These are phyloP conservation scores for Lathyrus aphaca DNA, from an alignment of 306 rosid genomes.

Conservation along the genomic window DNA sequence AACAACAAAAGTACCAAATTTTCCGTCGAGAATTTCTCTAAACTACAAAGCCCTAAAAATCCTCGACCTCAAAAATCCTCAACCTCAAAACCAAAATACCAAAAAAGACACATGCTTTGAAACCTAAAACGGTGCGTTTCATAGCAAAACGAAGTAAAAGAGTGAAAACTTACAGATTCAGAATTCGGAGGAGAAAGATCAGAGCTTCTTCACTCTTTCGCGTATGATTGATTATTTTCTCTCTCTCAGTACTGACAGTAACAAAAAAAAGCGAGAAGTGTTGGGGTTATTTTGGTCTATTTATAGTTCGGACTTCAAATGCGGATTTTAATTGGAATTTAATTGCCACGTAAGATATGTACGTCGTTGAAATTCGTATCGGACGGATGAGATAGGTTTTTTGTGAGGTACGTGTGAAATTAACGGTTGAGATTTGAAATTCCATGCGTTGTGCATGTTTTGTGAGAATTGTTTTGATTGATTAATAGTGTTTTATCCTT, in stretches of 20 bases:
- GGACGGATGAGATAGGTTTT: conserved; percentile 45
- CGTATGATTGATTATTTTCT: no score
- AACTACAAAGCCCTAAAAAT: conserved; percentile 58
- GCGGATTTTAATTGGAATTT: conserved; percentile 75
- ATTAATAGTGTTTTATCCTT: background rate
- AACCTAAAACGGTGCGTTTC: background rate
- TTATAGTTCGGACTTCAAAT: conserved; percentile 71
- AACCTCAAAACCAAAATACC: background rate
- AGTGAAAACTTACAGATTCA: conserved; percentile 54
- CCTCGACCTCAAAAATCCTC: conserved; percentile 32
- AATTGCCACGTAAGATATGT: conserved; percentile 60
- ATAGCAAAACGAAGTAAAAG: conserved; percentile 6
- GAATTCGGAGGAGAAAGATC: conserved; percentile 37
- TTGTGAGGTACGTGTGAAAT: conserved; percentile 3
- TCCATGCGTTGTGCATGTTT: conserved; percentile 35
- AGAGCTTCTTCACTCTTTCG: conserved; percentile 32
- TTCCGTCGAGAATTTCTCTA: background rate
- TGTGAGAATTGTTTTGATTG: background rate
- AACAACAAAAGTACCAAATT: conserved; percentile 7
- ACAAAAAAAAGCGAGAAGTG: background rate
- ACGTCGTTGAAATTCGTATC: conserved; percentile 36
- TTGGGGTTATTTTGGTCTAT: conserved; percentile 35
- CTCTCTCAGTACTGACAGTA: conserved; percentile 22
- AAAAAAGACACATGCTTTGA: conserved; percentile 17
- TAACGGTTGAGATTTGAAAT: conserved; percentile 40